Evolutionary conservation across 192 early-diverging fungal species (phyloP), one percentile per base, ranked within the genome.

Genomic region (Coemansia sp.): DNA sequence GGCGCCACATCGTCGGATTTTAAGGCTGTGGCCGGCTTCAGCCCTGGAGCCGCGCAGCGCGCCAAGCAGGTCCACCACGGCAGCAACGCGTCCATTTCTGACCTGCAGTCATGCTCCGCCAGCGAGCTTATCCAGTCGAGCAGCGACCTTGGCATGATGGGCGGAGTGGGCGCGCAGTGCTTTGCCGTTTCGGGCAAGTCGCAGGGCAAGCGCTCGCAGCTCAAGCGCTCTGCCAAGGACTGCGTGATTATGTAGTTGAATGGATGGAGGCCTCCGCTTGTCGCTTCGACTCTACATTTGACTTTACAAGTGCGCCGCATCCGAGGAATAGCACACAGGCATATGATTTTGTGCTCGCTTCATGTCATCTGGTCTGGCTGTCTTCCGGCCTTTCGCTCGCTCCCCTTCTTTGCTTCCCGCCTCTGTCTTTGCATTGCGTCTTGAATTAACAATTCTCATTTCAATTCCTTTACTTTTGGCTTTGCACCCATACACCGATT

Each of bases 31-130:
- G 72, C 72, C 3, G 72, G 72, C 4, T 76, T 76, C 36, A 76
- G 72, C 35, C 65, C 72, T 2, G 72, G 62, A 22, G 72, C 72
- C 1, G 72, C 72, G 5, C 72, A 68, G 35, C 72, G 72, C 13
- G 72, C 66, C 25, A 68, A 63, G 55, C 61, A 55, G 26, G 45
- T 53, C 2, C 32, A 52, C 25, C 58, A 65, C n/a, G 65, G 72
- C 14, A 60, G 65, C 46, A 54, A 60, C 37, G 66, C 65, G 22
- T 68, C 72, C 3, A 51, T 69, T 21, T 47, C 58, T 46, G 72
- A 76, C 49, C 39, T 76, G 37, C 60, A 60, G 34, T 76, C 72
- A 45, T 64, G 60, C 45, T 53, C 65, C 2, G 45, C 72, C 19
- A 69, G 65, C 45, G 68, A 70, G 45, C 31, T 63, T 15, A 17